Evolutionary conservation across 768 basidiomycete genomes (phyloP).

Genomic region (Trametes punicea): DNA sequence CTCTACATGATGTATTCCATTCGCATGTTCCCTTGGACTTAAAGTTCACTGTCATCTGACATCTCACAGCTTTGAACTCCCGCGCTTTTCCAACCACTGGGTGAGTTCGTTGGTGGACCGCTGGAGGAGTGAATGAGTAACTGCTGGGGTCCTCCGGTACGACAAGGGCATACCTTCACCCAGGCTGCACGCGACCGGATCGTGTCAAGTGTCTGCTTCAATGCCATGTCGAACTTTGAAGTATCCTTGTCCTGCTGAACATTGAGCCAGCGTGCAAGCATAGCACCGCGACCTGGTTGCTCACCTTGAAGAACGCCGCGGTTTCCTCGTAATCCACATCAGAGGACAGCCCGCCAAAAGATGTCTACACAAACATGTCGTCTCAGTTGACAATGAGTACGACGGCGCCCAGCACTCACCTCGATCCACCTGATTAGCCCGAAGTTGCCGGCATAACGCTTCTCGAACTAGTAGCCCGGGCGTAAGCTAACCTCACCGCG

Average conservation of each 20-base stretch:
- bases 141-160: background rate
- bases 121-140: conserved; percentile 29
- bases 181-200: conserved; percentile 59
- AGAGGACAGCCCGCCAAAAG: conserved; percentile 45
- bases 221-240: conserved; percentile 60
- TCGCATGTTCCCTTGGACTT: background rate
- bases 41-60: background rate
- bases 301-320: conserved; percentile 74
- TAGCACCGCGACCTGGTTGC: too few species aligned
- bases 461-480: conserved; percentile 1
- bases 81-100: conserved; percentile 49
- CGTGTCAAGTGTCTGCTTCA: conserved; percentile 67
- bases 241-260: conserved; percentile 55
- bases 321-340: conserved; percentile 61
- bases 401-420: background rate
- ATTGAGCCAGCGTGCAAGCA: background rate
- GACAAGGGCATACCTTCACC: conserved; percentile 48
- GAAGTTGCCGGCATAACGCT: conserved; percentile 15
- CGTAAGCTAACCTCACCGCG: background rate
- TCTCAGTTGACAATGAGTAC: background rate
- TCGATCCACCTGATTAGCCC: conserved; percentile 11
- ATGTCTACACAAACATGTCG: background rate
- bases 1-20: conserved; percentile 15
- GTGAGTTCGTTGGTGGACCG: conserved; percentile 56
- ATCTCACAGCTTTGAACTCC: conserved; percentile 12